phyloP scores from a whole-genome alignment of 202 grass and related monocot genomes.

The Panicum virgatum region DNA sequence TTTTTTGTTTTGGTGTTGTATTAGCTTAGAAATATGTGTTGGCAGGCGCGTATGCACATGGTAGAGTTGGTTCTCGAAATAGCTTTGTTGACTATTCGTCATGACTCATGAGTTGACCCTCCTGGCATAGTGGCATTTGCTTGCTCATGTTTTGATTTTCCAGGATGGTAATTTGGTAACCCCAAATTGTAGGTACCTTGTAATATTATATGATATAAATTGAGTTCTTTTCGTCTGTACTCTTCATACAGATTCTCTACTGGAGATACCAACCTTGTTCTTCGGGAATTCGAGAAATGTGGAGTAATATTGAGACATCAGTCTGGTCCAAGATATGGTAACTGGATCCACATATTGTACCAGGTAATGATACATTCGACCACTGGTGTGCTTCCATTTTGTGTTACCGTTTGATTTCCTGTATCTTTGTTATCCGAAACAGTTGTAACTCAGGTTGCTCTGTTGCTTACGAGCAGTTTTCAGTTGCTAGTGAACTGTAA shows the following conservation, averaged over 20 bases:
- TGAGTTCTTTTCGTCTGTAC: slow-evolving; percentile 7
- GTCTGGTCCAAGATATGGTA: slow-evolving; percentile 70
- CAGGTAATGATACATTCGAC: slow-evolving; percentile 52
- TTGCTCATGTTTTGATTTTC: neutral
- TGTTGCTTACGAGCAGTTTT: neutral
- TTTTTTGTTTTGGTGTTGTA: neutral
- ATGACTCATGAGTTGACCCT: neutral
- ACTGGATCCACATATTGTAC: slow-evolving; percentile 92
- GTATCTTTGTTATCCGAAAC: neutral
- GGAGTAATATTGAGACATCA: slow-evolving; percentile 80
- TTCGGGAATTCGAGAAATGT: slow-evolving; percentile 91
- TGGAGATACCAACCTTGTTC: slow-evolving; percentile 72
- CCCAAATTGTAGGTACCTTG: neutral
- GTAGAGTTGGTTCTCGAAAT: slow-evolving; percentile 24
- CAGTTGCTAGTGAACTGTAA: neutral
- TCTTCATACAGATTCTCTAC: slow-evolving; percentile 60
- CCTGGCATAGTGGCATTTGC: neutral
- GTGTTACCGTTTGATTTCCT: neutral
- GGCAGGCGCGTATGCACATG: neutral
- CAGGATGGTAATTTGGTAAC: neutral
- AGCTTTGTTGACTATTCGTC: neutral
- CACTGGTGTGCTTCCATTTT: neutral
- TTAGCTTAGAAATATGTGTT: neutral
- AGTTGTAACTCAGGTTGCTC: neutral
- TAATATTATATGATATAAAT: neutral